Evolutionary conservation across 2,329 filamentous ascomycete genomes (phyloP), one percentile per base, ranked within the genome.

Genomic region (Talaromyces islandicus): DNA sequence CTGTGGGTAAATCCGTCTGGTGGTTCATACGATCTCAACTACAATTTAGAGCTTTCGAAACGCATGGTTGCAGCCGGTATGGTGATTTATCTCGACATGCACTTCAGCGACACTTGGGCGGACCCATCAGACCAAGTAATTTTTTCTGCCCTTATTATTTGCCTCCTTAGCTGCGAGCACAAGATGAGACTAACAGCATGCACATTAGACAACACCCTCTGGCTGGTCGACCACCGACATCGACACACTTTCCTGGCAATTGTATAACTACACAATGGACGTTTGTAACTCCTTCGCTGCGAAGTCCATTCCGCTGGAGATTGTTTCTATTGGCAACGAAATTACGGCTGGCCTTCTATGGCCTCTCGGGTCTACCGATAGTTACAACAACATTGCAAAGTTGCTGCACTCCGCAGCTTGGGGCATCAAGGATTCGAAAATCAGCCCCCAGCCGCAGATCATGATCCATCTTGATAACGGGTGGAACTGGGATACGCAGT

Each of bases 401-500:
- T 77, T 91, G 24, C 80, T 91, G 9, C 83, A 88, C 68, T 85
- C 85, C 7, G 88, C 85, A 0, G 79, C 84, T 0, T 81, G 78
- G 60, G 88, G 84, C 2, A 80, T 91, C 67, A 88, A 85, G 66
- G 85, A 88, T 67, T 87, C 84, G 4, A 76, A 73, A 3, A 74
- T 88, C 27, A 71, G 71, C 46, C 78, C 81, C 0, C 80, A 82
- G 63, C 86, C 88, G 1, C 83, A 86, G 69, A 89, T 90, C 71
- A 86, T 91, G 85, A 83, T 91, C 46, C 88, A 91, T 67, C 79
- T 90, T 3, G 87, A 91, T 71, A 88, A 89, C 67, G 88, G 88
- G n/a, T 91, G 87, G 86, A 81, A 88, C 64, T 89, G 84, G 85
- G 77, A 73, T 3, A 82, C 82, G 2, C 87, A 90, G 69, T 75